Percentiles rank a stretch among this genome's conserved stretches.
Conservation (phyloP, 1,284 basidiomycete genomes). For the Sporisorium iseilematis-ciliati region DNA sequence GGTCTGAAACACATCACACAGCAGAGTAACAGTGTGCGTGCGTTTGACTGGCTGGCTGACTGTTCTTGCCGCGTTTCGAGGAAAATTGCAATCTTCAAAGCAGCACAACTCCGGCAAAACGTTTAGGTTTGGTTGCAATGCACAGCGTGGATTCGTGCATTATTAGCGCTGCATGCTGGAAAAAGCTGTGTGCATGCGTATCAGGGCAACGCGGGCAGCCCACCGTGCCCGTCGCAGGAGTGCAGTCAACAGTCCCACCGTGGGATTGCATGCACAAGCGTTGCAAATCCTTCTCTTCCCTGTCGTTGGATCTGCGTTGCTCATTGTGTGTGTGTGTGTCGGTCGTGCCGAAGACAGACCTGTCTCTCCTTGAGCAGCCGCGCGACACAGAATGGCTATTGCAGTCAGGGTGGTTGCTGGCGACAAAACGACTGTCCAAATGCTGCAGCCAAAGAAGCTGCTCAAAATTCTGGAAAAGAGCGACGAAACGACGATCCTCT, state of each 20-base stretch:
- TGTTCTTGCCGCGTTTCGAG: neutral
- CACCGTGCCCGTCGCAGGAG: too few species aligned
- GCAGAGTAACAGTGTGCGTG: neutral
- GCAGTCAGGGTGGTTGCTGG: too few species aligned
- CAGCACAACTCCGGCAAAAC: neutral
- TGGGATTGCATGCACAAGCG: too few species aligned
- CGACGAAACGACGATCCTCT: too few species aligned
- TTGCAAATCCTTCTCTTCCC: too few species aligned
- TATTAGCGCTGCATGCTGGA: neutral
- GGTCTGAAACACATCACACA: neutral
- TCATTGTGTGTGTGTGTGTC: neutral
- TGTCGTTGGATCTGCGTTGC: constrained; percentile 3
- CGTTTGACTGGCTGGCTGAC: too few species aligned
- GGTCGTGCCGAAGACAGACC: neutral
- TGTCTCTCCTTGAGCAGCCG: neutral
- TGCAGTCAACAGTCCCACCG: too few species aligned
- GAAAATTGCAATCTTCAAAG: neutral
- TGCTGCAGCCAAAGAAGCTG: too few species aligned
- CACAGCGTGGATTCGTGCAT: neutral
- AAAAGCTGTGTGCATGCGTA: neutral
- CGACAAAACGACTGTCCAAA: too few species aligned
- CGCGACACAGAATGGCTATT: neutral
- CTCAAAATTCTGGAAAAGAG: too few species aligned
- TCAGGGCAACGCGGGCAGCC: too few species aligned
- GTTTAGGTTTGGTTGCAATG: neutral